Evolutionary conservation across 306 rosid genomes (phyloP), one percentile per base, ranked within the genome.

Genomic region (Betula pendula): DNA sequence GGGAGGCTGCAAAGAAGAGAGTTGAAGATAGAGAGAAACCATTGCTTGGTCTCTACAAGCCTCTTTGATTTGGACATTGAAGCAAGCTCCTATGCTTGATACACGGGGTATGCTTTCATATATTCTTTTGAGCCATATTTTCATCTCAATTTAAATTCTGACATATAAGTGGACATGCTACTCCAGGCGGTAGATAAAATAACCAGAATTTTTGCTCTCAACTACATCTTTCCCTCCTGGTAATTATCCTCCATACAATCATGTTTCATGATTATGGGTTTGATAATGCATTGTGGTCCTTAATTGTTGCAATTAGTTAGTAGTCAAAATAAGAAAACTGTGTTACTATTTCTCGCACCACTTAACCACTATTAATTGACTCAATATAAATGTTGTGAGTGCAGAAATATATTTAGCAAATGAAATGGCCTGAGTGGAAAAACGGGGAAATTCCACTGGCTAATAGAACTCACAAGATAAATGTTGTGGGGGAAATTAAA

Each of bases 1-100:
- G 97, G 84, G 99, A 91, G 76, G 99, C 97, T 77, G 99, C 99
- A 68, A 92, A 93, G 89, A 95, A 88, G 85, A 89, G 99, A 83
- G 97, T 95, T 40, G 90, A 90, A 79, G 83, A 90, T 76, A 91
- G 97, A 85, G 97, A 95, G 81, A 95, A 95, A 79, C 82, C 97
- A 43, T 75, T 95, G 76, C 96, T 89, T 83, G 99, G 99, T 49
- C 97, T 95, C 59, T 92, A 91, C 86, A 81, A 63, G 84, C 87
- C 91, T 51, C 91, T 89, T 68, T 89, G 77, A 87, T 75, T 63
- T 55, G 58, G 58, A 74, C 80, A 40, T 75, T 63, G 29, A 10
- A 63, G 78, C 77, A 66, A 66, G 72, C 66, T 80, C 35, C 59
- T 59, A 19, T 49, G 67, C 68, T 72, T 20, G 50, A 52, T 29